These are phyloP conservation scores for Oryza meyeriana DNA, from an alignment of 176 grass and related monocot genomes.

Conservation along the genomic window DNA sequence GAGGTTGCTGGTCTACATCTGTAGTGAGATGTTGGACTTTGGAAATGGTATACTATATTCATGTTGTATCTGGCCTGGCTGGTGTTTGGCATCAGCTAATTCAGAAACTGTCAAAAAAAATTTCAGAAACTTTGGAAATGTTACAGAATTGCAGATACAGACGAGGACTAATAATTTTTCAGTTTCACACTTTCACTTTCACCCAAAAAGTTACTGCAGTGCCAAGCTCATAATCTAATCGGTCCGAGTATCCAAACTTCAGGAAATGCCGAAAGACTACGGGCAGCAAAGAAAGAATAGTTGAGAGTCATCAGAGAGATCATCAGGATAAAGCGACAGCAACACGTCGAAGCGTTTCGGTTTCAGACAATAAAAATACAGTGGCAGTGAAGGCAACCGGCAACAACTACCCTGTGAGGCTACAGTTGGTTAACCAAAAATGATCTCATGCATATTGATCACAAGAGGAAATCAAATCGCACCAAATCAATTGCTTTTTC, in stretches of 20 bases:
- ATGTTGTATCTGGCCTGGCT: neutral
- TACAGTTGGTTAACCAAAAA: neutral
- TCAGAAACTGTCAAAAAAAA: too few species aligned
- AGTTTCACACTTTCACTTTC: neutral
- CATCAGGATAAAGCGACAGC: neutral
- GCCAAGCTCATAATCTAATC: too few species aligned
- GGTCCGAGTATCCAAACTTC: neutral
- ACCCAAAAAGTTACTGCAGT: neutral
- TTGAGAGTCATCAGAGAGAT: neutral
- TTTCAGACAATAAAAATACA: conserved; percentile 30
- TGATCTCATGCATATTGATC: neutral
- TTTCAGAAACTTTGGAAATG: too few species aligned
- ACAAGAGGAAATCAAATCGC: conserved; percentile 25
- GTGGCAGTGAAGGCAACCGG: conserved; percentile 16
- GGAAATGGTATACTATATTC: neutral
- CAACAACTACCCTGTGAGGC: neutral
- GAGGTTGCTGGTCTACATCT: neutral
- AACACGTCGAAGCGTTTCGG: neutral
- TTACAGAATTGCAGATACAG: neutral
- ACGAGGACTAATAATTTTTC: neutral
- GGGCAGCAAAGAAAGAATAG: neutral
- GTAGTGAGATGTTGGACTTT: conserved; percentile 29
- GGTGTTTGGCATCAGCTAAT: neutral
- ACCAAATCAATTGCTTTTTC: conserved; percentile 5
- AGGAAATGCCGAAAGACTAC: neutral